These are phyloP conservation scores for Aphanomyces invadans DNA, from an alignment of 352 stramenopile species.

Conservation along the genomic window DNA sequence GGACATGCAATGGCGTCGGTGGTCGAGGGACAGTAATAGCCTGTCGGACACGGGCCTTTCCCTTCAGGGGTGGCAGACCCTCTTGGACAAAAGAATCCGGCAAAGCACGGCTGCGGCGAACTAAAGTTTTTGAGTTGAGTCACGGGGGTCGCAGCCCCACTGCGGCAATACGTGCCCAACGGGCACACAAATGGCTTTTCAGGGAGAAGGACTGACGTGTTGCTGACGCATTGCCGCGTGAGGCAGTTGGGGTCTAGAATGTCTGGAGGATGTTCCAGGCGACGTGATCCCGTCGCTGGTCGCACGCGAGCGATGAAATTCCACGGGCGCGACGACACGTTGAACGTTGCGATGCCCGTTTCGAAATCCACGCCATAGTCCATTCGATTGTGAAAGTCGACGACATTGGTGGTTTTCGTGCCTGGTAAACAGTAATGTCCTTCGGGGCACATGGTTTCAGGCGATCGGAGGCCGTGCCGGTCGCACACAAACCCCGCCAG, in stretches of 20 bases:
- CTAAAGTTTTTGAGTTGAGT: slow-evolving; percentile 82
- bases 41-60: slow-evolving; percentile 89
- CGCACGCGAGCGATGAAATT: slow-evolving; percentile 35
- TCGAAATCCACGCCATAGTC: slow-evolving; percentile 57
- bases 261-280: slow-evolving; percentile 53
- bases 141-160: slow-evolving; percentile 66
- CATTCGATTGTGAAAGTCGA: slow-evolving; percentile 50
- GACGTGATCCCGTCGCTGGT: slow-evolving; percentile 48
- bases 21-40: slow-evolving; percentile 91
- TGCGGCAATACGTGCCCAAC: slow-evolving; percentile 88
- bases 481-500: slow-evolving; percentile 91
- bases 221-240: slow-evolving; percentile 42
- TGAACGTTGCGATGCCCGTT: slow-evolving; percentile 54
- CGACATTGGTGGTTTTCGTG: slow-evolving; percentile 80
- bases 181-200: slow-evolving; percentile 93
- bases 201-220: slow-evolving; percentile 43
- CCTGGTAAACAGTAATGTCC: slow-evolving; percentile 92
- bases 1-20: slow-evolving; percentile 88
- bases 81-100: slow-evolving; percentile 94
- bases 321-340: slow-evolving; percentile 44
- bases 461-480: slow-evolving; percentile 66
- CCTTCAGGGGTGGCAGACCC: slow-evolving; percentile 89
- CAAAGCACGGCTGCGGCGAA: slow-evolving; percentile 91
- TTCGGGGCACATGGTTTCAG: slow-evolving; percentile 77
- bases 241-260: slow-evolving; percentile 34